These are phyloP conservation scores for Xanthoparmelia taractica DNA, from an alignment of 495 filamentous ascomycete genomes.

Conservation along the genomic window DNA sequence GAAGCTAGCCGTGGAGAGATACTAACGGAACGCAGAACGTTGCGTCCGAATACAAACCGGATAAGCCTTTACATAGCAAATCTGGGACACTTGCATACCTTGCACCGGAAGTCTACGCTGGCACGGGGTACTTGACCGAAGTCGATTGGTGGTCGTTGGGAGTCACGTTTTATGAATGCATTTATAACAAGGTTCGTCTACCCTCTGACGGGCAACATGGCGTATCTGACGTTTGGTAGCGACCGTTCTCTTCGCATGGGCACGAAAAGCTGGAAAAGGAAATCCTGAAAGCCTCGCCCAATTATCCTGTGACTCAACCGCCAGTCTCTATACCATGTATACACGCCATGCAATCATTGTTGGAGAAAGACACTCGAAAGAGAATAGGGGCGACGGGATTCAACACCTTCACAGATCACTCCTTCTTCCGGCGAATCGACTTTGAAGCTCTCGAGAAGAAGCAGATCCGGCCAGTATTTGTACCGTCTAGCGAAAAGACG, in stretches of 20 bases:
- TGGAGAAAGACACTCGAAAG: slow-evolving; percentile 71
- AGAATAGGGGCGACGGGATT: slow-evolving; percentile 75
- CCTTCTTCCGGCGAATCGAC: slow-evolving; percentile 82
- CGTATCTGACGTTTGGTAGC: slow-evolving; percentile 42
- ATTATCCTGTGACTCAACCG: slow-evolving; percentile 81
- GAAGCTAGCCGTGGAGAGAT: background rate
- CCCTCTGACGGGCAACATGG: background rate
- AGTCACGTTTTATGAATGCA: slow-evolving; percentile 96
- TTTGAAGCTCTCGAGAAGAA: slow-evolving; percentile 82
- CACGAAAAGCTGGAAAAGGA: slow-evolving; percentile 71
- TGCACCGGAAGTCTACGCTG: slow-evolving; percentile 89
- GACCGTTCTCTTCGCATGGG: slow-evolving; percentile 84
- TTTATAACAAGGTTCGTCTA: slow-evolving; percentile 83
- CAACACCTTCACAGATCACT: slow-evolving; percentile 72
- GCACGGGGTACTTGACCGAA: slow-evolving; percentile 73
- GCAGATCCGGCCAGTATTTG: slow-evolving; percentile 84
- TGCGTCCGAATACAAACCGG: slow-evolving; percentile 79
- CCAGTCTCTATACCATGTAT: slow-evolving; percentile 79
- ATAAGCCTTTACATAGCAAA: slow-evolving; percentile 84
- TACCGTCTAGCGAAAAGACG: slow-evolving; percentile 90
- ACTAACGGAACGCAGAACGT: slow-evolving; percentile 62
- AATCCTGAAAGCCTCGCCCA: slow-evolving; percentile 75
- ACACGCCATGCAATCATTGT: slow-evolving; percentile 71
- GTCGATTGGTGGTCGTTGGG: slow-evolving; percentile 99
- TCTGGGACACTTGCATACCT: slow-evolving; percentile 94